phyloP scores from a whole-genome alignment of 768 basidiomycete genomes.

The Phlegmacium glaucopus region DNA sequence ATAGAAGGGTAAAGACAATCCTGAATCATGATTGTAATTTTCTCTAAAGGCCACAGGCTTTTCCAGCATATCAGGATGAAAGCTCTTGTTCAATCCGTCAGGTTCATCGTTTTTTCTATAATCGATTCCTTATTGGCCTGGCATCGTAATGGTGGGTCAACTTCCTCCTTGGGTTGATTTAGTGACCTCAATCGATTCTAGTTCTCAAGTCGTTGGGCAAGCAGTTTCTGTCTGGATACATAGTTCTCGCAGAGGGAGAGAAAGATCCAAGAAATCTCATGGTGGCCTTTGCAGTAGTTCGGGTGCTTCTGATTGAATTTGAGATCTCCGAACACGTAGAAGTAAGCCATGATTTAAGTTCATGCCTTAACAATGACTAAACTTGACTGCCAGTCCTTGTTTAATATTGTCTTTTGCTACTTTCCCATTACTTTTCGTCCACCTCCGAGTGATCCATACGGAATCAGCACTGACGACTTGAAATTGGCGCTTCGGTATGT shows the following conservation, averaged over 20 bases:
- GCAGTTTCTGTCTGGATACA: conserved; percentile 74
- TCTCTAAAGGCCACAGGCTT: conserved; percentile 42
- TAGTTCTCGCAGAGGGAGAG: conserved; percentile 85
- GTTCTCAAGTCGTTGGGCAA: conserved; percentile 72
- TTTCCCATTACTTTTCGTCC: conserved; percentile 97
- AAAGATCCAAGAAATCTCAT: conserved; percentile 96
- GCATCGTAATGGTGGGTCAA: conserved; percentile 58
- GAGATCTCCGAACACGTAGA: conserved; percentile 74
- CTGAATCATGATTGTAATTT: neutral
- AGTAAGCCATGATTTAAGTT: conserved; percentile 39
- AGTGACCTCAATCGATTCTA: conserved; percentile 20
- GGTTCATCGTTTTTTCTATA: conserved; percentile 78
- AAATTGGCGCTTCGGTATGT: conserved; percentile 64
- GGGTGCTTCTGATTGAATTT: conserved; percentile 87
- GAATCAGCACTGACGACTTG: conserved; percentile 86
- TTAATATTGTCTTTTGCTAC: conserved; percentile 96
- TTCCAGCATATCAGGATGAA: conserved; percentile 81
- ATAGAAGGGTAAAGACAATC: conserved; percentile 48
- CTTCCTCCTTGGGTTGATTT: neutral
- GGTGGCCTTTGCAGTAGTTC: conserved; percentile 82
- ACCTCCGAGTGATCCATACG: conserved; percentile 90
- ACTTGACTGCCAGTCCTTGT: conserved; percentile 59
- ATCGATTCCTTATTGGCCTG: conserved; percentile 73
- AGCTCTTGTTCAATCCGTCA: conserved; percentile 74
- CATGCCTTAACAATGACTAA: neutral